Conservation (phyloP, 495 filamentous ascomycete species). For the Xylaria cubensis region DNA sequence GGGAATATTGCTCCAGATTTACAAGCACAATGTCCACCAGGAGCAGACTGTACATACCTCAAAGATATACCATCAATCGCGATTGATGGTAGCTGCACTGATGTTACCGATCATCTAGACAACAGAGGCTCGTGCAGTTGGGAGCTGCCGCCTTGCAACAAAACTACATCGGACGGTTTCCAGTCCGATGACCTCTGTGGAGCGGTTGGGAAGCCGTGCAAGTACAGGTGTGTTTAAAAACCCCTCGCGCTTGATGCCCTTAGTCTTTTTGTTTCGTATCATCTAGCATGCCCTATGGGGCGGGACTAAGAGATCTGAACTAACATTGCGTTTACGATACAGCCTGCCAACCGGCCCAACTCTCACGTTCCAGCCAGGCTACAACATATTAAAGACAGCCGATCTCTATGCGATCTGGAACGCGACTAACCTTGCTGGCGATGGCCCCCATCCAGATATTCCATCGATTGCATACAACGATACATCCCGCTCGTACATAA, state of each 20-base stretch:
- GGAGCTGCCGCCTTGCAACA: background rate
- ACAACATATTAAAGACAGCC: background rate
- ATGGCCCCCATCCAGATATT: background rate
- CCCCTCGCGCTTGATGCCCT: background rate
- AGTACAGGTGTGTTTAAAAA: background rate
- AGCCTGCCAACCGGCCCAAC: background rate
- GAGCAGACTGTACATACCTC: background rate
- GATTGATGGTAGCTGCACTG: background rate
- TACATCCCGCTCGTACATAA: background rate
- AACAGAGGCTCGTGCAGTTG: background rate
- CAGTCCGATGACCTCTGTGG: background rate
- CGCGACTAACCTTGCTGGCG: background rate
- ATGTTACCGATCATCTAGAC: background rate
- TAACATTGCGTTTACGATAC: background rate
- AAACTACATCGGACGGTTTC: background rate
- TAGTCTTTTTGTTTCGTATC: background rate
- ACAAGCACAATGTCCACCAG: background rate
- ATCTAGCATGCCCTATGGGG: too few species aligned
- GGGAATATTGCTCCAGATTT: background rate
- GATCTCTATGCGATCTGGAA: background rate
- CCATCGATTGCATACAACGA: background rate
- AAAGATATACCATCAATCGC: background rate
- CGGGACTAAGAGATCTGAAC: background rate
- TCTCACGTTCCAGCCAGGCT: conserved; percentile 1
- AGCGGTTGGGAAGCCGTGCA: background rate